These are phyloP conservation scores for Digitaria exilis DNA, from an alignment of 202 grass and related monocot species.

Conservation along the genomic window DNA sequence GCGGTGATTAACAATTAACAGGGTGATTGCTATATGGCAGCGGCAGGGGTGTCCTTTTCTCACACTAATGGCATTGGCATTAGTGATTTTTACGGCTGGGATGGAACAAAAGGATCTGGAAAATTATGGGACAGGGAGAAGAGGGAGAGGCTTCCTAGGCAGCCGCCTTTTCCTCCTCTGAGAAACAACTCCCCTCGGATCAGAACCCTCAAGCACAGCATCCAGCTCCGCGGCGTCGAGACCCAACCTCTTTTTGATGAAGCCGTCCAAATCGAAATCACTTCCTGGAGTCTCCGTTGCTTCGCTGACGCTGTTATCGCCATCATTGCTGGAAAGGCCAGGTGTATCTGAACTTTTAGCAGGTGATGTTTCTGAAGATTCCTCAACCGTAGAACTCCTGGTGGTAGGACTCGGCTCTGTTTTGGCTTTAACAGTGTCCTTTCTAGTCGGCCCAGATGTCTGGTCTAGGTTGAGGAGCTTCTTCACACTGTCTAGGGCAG, in stretches of 20 bases:
- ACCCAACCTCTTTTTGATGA: conserved; percentile 64
- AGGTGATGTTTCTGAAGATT: conserved; percentile 10
- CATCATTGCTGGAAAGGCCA: neutral
- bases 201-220: conserved; percentile 51
- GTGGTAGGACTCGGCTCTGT: conserved; percentile 35
- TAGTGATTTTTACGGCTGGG: neutral
- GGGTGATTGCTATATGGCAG: conserved; percentile 22
- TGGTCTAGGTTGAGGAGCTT: conserved; percentile 74
- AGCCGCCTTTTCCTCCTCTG: conserved; percentile 48
- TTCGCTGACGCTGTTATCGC: neutral
- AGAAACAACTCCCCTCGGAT: conserved; percentile 50
- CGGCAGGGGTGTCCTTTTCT: conserved; percentile 1
- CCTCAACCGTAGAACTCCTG: conserved; percentile 8
- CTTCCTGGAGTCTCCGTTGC: conserved; percentile 11
- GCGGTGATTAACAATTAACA: conserved; percentile 26
- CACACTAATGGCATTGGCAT: conserved; percentile 9
- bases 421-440: conserved; percentile 42
- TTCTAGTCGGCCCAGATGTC: conserved; percentile 5
- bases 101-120: neutral
- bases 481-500: conserved; percentile 89
- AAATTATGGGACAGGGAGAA: conserved; percentile 40
- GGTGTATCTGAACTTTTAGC: conserved; percentile 27
- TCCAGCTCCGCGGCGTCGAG: conserved; percentile 66
- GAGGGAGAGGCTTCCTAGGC: conserved; percentile 51
- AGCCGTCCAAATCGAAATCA: conserved; percentile 70